These are phyloP conservation scores for Neonectria ditissima DNA, from an alignment of 2,329 filamentous ascomycete species.

Conservation along the genomic window DNA sequence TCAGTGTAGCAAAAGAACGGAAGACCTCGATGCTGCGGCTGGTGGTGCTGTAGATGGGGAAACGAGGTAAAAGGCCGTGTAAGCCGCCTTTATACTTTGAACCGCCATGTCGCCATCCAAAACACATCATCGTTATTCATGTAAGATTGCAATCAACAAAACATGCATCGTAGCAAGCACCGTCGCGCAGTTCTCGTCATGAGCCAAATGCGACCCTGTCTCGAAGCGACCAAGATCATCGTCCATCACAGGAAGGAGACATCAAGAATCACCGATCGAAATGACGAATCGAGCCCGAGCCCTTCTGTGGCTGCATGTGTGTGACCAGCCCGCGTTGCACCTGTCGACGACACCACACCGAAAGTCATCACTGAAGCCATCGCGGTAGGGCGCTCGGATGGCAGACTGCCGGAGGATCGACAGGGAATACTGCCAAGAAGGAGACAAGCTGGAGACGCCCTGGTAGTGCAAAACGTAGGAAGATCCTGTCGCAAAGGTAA, in stretches of 20 bases:
- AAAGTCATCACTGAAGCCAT: slow-evolving; percentile 16
- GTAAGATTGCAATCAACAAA: background rate
- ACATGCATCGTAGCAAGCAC: background rate
- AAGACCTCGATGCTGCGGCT: background rate
- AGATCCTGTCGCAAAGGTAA: slow-evolving; percentile 13
- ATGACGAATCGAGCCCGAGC: slow-evolving; percentile 28
- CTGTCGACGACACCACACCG: slow-evolving; percentile 3
- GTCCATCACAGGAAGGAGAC: background rate
- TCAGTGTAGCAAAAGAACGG: background rate
- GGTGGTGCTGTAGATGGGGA: background rate
- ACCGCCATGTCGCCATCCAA: background rate
- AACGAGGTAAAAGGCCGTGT: background rate
- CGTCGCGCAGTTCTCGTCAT: slow-evolving; percentile 12
- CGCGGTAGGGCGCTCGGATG: slow-evolving; percentile 4
- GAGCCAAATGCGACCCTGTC: background rate
- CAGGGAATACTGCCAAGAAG: slow-evolving; percentile 33
- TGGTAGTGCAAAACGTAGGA: background rate
- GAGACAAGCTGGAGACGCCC: slow-evolving; percentile 15
- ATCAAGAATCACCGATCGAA: slow-evolving; percentile 7
- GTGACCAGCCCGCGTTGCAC: slow-evolving; percentile 4
- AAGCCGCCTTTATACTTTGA: slow-evolving; percentile 20
- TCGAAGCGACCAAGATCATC: slow-evolving; percentile 33
- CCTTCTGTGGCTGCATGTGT: slow-evolving; percentile 6
- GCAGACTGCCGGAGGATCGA: slow-evolving; percentile 25
- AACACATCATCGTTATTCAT: background rate